Evolutionary conservation across 352 stramenopile species (phyloP).

Genomic region (Paralagenidium karlingii): DNA sequence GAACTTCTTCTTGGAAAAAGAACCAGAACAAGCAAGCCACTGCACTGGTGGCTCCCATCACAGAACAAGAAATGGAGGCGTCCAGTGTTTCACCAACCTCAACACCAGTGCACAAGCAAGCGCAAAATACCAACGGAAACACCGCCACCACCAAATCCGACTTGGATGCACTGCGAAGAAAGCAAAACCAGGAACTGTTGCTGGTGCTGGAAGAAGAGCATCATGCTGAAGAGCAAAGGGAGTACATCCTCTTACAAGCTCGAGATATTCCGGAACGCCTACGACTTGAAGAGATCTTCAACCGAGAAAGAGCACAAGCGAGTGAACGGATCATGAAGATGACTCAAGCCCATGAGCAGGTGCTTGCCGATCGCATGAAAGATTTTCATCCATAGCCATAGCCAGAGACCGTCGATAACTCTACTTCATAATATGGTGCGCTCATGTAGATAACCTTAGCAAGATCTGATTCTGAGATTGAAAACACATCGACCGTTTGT

Average conservation of each 20-base stretch:
- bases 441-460: not conserved
- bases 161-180: slow-evolving; percentile 35
- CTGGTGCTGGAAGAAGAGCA: slow-evolving; percentile 65
- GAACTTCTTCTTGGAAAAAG: not conserved
- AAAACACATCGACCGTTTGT: no score
- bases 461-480: no score
- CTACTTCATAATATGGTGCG: not conserved
- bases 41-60: not conserved
- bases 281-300: slow-evolving; percentile 59
- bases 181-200: slow-evolving; percentile 64
- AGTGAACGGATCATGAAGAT: slow-evolving; percentile 78
- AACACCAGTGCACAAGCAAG: slow-evolving; percentile 6
- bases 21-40: not conserved
- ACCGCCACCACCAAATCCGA: slow-evolving; percentile 11
- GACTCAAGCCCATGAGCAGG: slow-evolving; percentile 53
- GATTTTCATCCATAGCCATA: no score
- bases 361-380: slow-evolving; percentile 21
- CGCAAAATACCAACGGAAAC: slow-evolving; percentile 2
- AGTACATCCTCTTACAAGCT: slow-evolving; percentile 39
- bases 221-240: slow-evolving; percentile 66
- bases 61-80: no score
- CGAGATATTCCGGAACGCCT: slow-evolving; percentile 16
- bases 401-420: not conserved
- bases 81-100: no score
- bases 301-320: slow-evolving; percentile 42